These are phyloP conservation scores for Cardamine chenopodiifolia DNA, from an alignment of 345 rosid genomes.

Conservation along the genomic window DNA sequence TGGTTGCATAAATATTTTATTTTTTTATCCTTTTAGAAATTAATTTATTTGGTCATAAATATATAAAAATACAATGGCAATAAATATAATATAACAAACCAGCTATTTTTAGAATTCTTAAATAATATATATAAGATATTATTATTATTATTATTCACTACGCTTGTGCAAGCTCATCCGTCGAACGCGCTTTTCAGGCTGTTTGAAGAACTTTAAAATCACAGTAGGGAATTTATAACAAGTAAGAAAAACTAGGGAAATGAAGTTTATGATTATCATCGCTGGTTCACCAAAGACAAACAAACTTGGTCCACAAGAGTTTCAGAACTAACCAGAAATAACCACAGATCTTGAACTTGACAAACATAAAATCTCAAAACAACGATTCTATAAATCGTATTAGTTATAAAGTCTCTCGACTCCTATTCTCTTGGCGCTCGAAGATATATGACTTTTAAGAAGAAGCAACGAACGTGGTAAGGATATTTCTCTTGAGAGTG, in stretches of 20 bases:
- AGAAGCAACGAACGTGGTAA: slow-evolving; percentile 52
- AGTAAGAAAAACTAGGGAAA: background rate
- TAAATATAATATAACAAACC: too few species aligned
- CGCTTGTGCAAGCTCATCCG: background rate
- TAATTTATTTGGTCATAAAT: too few species aligned
- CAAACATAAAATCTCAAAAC: slow-evolving; percentile 18
- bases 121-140: too few species aligned
- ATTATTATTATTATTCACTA: too few species aligned
- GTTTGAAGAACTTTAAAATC: background rate
- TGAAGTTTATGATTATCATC: background rate
- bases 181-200: background rate
- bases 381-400: slow-evolving; percentile 32
- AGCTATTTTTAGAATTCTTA: too few species aligned
- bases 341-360: slow-evolving; percentile 21
- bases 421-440: slow-evolving; percentile 12
- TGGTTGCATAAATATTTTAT: too few species aligned
- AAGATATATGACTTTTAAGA: slow-evolving; percentile 24
- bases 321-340: slow-evolving; percentile 16
- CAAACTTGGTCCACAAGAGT: slow-evolving; percentile 18
- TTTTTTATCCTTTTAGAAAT: too few species aligned
- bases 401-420: slow-evolving; percentile 25
- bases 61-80: too few species aligned
- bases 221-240: background rate
- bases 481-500: slow-evolving; percentile 77
- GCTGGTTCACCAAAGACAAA: slow-evolving; percentile 1